A percentile compares a stretch with the other conserved stretches of the same genome.
Conservation (phyloP, 2,329 filamentous ascomycete species). For the Arthrobotrys musiformis region DNA sequence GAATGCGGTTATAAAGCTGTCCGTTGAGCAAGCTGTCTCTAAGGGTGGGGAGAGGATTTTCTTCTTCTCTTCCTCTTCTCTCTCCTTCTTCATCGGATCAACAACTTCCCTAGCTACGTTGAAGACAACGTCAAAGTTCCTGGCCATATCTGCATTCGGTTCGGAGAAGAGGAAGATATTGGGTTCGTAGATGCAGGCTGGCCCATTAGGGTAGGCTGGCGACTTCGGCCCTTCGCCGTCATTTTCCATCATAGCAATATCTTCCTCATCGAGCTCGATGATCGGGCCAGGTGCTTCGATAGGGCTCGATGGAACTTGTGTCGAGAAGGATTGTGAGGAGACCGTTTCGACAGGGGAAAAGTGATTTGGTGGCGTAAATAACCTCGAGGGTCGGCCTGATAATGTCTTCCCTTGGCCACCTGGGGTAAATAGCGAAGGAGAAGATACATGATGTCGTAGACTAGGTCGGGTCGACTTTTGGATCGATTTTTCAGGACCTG, state of each 20-base stretch:
- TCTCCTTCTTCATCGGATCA: constrained; percentile 72
- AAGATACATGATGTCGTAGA: constrained; percentile 74
- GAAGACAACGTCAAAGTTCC: constrained; percentile 82
- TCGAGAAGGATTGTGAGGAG: constrained; percentile 62
- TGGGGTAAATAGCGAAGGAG: constrained; percentile 74
- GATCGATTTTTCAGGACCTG: constrained; percentile 66
- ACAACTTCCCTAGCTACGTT: constrained; percentile 85
- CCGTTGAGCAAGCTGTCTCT: constrained; percentile 70
- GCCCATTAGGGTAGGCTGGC: constrained; percentile 82
- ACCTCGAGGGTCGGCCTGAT: constrained; percentile 62
- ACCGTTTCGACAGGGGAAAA: constrained; percentile 63
- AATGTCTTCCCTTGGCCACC: constrained; percentile 63
- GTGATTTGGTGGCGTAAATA: constrained; percentile 69
- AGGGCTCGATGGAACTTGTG: constrained; percentile 58
- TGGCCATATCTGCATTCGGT: constrained; percentile 79
- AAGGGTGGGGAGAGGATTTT: constrained; percentile 64
- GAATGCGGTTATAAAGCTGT: constrained; percentile 72
- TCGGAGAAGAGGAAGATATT: constrained; percentile 83
- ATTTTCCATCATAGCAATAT: constrained; percentile 75
- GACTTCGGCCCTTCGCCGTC: constrained; percentile 81
- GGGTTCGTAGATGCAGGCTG: constrained; percentile 82
- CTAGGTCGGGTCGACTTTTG: constrained; percentile 46
- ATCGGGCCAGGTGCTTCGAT: constrained; percentile 66
- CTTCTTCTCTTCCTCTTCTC: constrained; percentile 60
- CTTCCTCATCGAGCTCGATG: constrained; percentile 69